Conservation (phyloP, 2,329 filamentous ascomycete genomes). For the Colletotrichum tropicicola region DNA sequence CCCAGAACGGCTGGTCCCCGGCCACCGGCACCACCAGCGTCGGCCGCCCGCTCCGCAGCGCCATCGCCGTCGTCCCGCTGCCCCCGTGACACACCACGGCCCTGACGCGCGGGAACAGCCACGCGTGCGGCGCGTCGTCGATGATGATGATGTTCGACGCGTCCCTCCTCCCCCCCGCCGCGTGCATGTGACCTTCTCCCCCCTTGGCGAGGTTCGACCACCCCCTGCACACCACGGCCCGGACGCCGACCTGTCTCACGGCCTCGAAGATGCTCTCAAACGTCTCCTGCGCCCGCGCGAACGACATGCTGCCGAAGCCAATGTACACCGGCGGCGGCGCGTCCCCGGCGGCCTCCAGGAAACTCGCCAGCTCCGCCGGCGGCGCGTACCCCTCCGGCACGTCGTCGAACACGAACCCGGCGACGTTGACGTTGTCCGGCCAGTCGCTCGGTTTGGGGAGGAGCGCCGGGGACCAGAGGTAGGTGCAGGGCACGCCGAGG, state of each 20-base stretch:
- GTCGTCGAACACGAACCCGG: conserved; percentile 64
- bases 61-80: conserved; percentile 22
- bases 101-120: conserved; percentile 21
- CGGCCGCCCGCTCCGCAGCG: conserved; percentile 20
- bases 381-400: conserved; percentile 53
- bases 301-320: conserved; percentile 44
- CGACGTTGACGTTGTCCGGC: conserved; percentile 61
- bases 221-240: conserved; percentile 14
- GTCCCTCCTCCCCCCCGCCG: background rate
- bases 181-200: background rate
- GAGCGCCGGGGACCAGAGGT: conserved; percentile 51
- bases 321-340: conserved; percentile 40
- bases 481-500: conserved; percentile 57
- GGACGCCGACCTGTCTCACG: background rate
- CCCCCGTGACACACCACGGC: conserved; percentile 29
- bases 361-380: conserved; percentile 44
- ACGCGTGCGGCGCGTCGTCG: conserved; percentile 25
- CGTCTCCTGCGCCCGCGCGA: conserved; percentile 15
- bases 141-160: background rate
- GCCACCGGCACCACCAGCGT: conserved; percentile 25
- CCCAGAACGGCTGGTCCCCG: conserved; percentile 29
- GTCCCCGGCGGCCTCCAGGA: conserved; percentile 38
- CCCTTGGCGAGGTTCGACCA: conserved; percentile 2
- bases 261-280: conserved; percentile 1
- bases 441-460: conserved; percentile 63